Conservation (phyloP, 352 stramenopile genomes). For the Phytophthora foliorum region DNA sequence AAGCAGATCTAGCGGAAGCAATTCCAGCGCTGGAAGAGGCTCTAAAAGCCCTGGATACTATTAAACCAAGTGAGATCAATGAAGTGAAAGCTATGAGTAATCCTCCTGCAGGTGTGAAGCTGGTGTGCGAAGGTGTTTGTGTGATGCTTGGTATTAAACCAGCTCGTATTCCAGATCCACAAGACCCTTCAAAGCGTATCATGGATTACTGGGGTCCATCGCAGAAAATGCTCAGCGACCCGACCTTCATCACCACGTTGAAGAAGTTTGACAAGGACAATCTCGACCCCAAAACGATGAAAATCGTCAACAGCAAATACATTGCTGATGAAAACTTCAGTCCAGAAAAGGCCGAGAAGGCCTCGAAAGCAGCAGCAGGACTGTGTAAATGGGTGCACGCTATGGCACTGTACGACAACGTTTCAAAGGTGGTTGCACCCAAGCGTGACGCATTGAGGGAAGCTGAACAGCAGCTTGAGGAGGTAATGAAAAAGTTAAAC, state of each 20-base stretch:
- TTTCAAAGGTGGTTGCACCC: slow-evolving; percentile 94
- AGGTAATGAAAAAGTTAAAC: slow-evolving; percentile 93
- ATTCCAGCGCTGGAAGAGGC: slow-evolving; percentile 94
- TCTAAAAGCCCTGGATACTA: slow-evolving; percentile 93
- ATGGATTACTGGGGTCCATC: slow-evolving; percentile 96
- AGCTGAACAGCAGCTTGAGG: slow-evolving; percentile 86
- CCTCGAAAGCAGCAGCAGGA: slow-evolving; percentile 92
- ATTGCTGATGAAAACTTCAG: slow-evolving; percentile 94
- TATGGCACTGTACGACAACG: slow-evolving; percentile 95
- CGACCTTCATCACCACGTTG: slow-evolving; percentile 92
- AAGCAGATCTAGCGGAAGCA: slow-evolving; percentile 93
- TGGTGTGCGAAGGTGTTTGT: slow-evolving; percentile 95
- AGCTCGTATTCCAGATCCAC: slow-evolving; percentile 91
- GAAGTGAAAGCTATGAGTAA: slow-evolving; percentile 96
- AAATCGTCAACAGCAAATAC: slow-evolving; percentile 91
- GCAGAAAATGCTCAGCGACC: slow-evolving; percentile 94
- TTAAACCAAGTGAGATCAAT: slow-evolving; percentile 94
- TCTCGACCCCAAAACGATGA: slow-evolving; percentile 90
- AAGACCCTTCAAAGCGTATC: slow-evolving; percentile 93
- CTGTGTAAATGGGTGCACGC: slow-evolving; percentile 95
- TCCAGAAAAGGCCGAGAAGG: slow-evolving; percentile 93
- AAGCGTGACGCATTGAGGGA: slow-evolving; percentile 91
- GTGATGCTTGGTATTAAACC: slow-evolving; percentile 96
- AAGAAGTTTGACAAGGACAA: slow-evolving; percentile 95
- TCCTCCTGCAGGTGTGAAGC: slow-evolving; percentile 92